Percentiles rank a stretch among this genome's conserved stretches.
Evolutionary conservation across 106 monocot species (phyloP).

Genomic region (Vanilla planifolia): DNA sequence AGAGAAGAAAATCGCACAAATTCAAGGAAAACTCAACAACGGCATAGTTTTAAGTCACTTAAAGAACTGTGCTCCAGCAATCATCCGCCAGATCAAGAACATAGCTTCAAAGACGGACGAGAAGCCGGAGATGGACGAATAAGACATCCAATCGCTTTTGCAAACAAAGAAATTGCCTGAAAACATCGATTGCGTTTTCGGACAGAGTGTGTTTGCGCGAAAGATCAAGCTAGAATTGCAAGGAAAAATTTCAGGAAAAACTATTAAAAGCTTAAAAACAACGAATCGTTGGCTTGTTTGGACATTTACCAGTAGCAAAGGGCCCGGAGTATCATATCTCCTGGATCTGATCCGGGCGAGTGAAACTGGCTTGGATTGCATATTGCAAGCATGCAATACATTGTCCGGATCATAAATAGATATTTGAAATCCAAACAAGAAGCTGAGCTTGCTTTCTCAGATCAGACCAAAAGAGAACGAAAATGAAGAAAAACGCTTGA

Average conservation of each 20-base stretch:
- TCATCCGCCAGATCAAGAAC: neutral
- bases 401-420: neutral
- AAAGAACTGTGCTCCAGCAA: neutral
- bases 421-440: neutral
- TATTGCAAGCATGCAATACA: neutral
- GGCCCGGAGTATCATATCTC: neutral
- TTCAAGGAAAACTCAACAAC: too few relatives aligned
- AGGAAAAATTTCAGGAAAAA: neutral
- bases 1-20: too few relatives aligned
- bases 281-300: neutral
- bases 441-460: neutral
- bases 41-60: too few relatives aligned
- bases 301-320: neutral
- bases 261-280: neutral
- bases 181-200: neutral
- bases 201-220: conserved; percentile 1
- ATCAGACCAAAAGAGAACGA: neutral
- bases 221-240: neutral
- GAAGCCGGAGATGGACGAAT: neutral
- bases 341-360: neutral
- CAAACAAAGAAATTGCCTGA: conserved; percentile 1
- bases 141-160: neutral
- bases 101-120: neutral
- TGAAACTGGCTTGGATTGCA: neutral
- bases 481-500: neutral